Percentiles rank a stretch among this genome's conserved stretches.
Evolutionary conservation across 345 rosid species (phyloP).

Genomic region (Rhodamnia rubescens): DNA sequence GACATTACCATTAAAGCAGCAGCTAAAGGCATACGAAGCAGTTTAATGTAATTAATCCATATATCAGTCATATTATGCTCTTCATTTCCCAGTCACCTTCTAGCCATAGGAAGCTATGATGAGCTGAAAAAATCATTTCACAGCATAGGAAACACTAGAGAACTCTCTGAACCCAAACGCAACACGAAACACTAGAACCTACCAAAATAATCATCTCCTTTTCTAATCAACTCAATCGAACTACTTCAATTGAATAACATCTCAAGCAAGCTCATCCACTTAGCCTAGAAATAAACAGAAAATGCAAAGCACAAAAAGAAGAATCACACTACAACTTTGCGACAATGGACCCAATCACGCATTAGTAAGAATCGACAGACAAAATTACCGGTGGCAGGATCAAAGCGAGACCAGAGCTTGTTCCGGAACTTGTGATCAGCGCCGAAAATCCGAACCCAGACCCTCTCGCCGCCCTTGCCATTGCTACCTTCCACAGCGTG

Average conservation of each 20-base stretch:
- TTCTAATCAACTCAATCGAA: background rate
- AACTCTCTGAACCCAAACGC: background rate
- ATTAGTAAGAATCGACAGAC: background rate
- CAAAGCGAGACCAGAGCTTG: conserved; percentile 91
- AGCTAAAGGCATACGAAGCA: background rate
- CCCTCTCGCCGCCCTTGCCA: conserved; percentile 56
- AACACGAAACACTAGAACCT: background rate
- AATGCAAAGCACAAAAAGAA: background rate
- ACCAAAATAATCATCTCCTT: background rate
- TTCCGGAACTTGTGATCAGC: conserved; percentile 70
- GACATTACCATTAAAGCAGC: background rate
- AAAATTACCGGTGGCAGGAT: conserved; percentile 59
- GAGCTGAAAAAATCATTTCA: background rate
- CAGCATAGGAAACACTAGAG: background rate
- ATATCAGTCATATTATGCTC: background rate
- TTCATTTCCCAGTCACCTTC: background rate
- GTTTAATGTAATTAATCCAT: background rate
- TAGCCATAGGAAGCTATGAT: background rate
- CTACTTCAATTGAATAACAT: background rate
- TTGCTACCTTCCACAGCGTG: conserved; percentile 54
- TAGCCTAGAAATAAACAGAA: background rate
- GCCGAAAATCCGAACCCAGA: conserved; percentile 80
- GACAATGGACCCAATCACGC: background rate
- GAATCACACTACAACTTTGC: background rate
- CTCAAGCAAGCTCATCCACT: background rate